Base-by-base conservation (phyloP, 1,139 yeast genomes). In the Candida neerlandica region DNA sequence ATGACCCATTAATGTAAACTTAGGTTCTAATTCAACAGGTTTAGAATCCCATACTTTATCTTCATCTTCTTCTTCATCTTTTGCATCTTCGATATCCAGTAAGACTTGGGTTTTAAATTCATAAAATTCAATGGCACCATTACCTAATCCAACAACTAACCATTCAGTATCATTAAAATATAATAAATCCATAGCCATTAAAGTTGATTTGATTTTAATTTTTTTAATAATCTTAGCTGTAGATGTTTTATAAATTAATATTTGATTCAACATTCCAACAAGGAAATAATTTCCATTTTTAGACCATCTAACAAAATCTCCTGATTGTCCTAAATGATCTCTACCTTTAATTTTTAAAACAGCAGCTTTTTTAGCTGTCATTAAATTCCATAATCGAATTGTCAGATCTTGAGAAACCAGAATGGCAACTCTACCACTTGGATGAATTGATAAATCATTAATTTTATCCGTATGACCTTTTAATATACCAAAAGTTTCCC, bases 361-460 rank as follows among this genome's bases (percentile, higher is more conserved):
- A 2, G 96, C 92, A 5, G 99, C 98, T 69, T 91, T 92, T 64
- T 89, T 89, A n/a, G 91, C 96, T 3, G 98, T 92, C 98, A 94
- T 91, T 58, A 95, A 75, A 64, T 94, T 94, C 99, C 99, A 94
- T 54, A 94, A 76, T 61, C 95, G 77, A 37, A 95, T 78, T 9
- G 96, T 87, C 54, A 81, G 81, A 68, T 94, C 99, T 41, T 81
- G 84, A 45, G 96, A 89, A 5, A 90, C 96, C 51, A 96, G 86
- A 32, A 95, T 82, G 7, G 97, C 97, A 48, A 94, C 84, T 68
- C 91, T 81, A 15, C 96, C 97, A n/a, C 91, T 77, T 14, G 96
- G 96, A 65, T 94, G 99, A 44, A 94, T 87, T 33, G 92, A 87
- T 45, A 94, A 63, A 66, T 90, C 98, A 59, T 86, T 87, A 39